Evolutionary conservation across 352 stramenopile genomes (phyloP), one percentile per base, ranked within the genome.

Genomic region (Phytophthora rubi): DNA sequence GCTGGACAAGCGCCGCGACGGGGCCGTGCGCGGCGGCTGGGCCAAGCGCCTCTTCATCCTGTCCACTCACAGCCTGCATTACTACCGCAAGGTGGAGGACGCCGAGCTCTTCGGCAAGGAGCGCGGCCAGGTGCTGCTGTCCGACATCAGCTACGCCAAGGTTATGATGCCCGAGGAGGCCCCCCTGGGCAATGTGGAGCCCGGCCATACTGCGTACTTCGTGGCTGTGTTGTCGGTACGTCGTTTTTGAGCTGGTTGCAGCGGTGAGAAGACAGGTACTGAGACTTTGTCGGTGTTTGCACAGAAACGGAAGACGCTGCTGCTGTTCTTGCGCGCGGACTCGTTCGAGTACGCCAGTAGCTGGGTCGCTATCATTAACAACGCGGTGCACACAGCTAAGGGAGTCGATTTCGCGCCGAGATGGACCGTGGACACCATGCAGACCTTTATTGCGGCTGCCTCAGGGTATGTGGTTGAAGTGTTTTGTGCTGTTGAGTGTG

Each of bases 21-120:
- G 89, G 16, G 89, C 89, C 12, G 89, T 96, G 30, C 86, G 89
- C 16, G 87, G 87, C 15, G 89, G 89, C 13, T 96, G 86, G 88
- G 87, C 89, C 21, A 86, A 86, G 56, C 80, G 89, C 1, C 80
- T 95, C 44, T 96, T 96, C 65, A 88, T 96, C 16, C 53, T 96
- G 30, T 94, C 86, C 47, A 93, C 87, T 16, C 83, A 83, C 23
- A 91, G 87, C 44, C 55, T 94, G 39, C 89, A 96, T 56, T 96
- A 96, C 69, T 96, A 93, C 62, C 86, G 89, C 26, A 95, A 95
- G 64, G 77, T 76, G 8, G 87, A 96, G 54, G 89, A 96, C 54
- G 70, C 70, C 53, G 89, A 96, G 60, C 78, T 96, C 30, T 96
- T 96, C 67, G 89, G 89, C 60, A 91, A 92, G 66, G 89, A 96